A percentile compares a stretch with the other conserved stretches of the same genome.
These are phyloP conservation scores for Carnegiea gigantea DNA, from an alignment of 179 eudicot genomes.

Conservation along the genomic window DNA sequence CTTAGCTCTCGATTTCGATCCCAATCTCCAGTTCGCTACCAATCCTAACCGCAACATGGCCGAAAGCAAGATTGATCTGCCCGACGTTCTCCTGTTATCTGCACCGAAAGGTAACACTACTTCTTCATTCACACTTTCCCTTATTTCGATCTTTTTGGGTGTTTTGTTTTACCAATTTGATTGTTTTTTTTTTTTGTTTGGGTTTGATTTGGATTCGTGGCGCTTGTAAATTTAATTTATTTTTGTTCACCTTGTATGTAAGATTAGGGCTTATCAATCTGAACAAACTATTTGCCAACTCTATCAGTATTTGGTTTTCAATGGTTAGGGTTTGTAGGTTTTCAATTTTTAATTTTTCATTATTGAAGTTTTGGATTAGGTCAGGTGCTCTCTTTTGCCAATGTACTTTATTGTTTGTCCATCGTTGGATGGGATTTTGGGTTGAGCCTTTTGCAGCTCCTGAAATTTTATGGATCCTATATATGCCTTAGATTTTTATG, in stretches of 20 bases:
- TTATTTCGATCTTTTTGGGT: not conserved
- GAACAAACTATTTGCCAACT: not conserved
- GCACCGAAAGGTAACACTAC: conserved; percentile 46
- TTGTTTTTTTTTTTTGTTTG: not conserved
- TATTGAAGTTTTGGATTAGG: not conserved
- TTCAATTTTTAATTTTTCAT: not conserved
- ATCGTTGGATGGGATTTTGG: not conserved
- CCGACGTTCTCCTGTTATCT: conserved; percentile 69
- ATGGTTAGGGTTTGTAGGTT: not conserved
- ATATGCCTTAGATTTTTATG: not conserved
- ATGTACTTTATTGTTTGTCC: not conserved
- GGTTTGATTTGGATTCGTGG: not conserved
- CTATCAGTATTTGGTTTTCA: not conserved
- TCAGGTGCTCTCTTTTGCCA: not conserved
- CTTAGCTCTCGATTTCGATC: conserved; percentile 7
- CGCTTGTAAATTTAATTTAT: conserved; percentile 17
- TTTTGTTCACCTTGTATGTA: not conserved
- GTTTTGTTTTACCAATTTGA: not conserved
- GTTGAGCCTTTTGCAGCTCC: not conserved
- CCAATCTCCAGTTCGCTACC: not conserved
- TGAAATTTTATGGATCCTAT: not conserved
- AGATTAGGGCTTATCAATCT: conserved; percentile 46
- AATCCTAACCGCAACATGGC: conserved; percentile 38
- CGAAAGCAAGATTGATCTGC: conserved; percentile 54
- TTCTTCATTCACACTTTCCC: not conserved